These are phyloP conservation scores for Rhizopogon sp. DNA, from an alignment of 768 basidiomycete species.

Conservation along the genomic window DNA sequence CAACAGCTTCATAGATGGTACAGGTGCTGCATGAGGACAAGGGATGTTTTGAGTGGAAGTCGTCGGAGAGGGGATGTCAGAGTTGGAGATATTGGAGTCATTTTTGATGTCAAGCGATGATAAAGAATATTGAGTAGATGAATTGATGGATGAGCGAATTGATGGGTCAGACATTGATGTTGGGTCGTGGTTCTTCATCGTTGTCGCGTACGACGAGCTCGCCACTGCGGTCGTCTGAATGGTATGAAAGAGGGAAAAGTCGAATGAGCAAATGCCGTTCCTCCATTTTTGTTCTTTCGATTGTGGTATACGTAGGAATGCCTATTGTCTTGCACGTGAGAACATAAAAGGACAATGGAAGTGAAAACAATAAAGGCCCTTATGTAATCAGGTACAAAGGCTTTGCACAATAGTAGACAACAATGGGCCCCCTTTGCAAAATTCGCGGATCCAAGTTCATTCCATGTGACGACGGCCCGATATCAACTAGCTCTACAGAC, in stretches of 20 bases:
- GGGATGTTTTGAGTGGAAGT: slow-evolving; percentile 13
- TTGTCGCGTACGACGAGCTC: slow-evolving; percentile 21
- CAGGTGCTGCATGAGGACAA: slow-evolving; percentile 24
- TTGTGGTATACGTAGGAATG: slow-evolving; percentile 15
- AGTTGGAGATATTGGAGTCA: slow-evolving; percentile 1
- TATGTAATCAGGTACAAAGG: slow-evolving; percentile 11
- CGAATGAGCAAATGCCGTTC: neutral
- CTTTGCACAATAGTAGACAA: slow-evolving; percentile 18
- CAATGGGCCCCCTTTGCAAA: slow-evolving; percentile 25
- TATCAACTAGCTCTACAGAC: no score
- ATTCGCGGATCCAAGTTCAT: no score
- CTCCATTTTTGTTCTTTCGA: slow-evolving; percentile 20
- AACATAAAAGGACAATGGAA: slow-evolving; percentile 19
- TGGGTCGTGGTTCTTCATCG: slow-evolving; percentile 28
- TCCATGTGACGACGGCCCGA: no score
- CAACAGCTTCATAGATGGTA: slow-evolving; percentile 58
- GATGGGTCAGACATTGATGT: slow-evolving; percentile 13
- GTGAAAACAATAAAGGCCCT: slow-evolving; percentile 4
- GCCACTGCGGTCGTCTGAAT: slow-evolving; percentile 1
- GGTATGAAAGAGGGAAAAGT: slow-evolving; percentile 11
- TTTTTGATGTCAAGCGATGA: slow-evolving; percentile 16
- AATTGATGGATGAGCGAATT: slow-evolving; percentile 11
- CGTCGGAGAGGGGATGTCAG: slow-evolving; percentile 5
- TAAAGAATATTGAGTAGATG: slow-evolving; percentile 7
- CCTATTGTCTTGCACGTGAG: slow-evolving; percentile 12